Conservation (phyloP, 371 early-diverging fungal species). For the Capniomyces stellatus region DNA sequence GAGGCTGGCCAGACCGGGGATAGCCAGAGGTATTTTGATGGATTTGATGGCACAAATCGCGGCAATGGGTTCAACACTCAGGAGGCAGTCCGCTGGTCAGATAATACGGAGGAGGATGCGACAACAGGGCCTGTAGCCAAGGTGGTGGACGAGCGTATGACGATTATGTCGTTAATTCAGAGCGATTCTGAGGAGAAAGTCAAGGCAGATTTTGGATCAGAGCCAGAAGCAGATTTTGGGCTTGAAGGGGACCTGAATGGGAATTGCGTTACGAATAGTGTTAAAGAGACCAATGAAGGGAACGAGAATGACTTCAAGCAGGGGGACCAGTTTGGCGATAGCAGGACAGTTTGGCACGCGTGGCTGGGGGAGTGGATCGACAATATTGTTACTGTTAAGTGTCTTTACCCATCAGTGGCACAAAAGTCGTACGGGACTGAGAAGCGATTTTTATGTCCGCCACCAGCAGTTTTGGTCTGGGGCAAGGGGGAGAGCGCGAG, state of each 20-base stretch:
- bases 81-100: no score
- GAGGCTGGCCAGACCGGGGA: no score
- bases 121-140: neutral
- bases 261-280: neutral
- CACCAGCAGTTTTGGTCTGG: conserved; percentile 46
- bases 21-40: no score
- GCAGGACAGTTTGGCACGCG: neutral
- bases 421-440: conserved; percentile 82
- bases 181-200: no score
- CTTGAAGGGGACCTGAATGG: neutral
- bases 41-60: no score
- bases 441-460: conserved; percentile 68
- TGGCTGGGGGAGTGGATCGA: neutral
- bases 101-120: no score
- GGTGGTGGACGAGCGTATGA: neutral
- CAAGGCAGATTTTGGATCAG: no score
- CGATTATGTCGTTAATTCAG: neutral
- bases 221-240: neutral
- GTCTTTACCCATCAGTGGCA: conserved; percentile 30
- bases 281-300: neutral
- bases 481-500: conserved; percentile 28
- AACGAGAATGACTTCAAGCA: neutral
- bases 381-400: conserved; percentile 25
- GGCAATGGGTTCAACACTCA: no score
- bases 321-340: neutral